Evolutionary conservation across 2,329 filamentous ascomycete genomes (phyloP).

Genomic region (Claviceps fusiformis): DNA sequence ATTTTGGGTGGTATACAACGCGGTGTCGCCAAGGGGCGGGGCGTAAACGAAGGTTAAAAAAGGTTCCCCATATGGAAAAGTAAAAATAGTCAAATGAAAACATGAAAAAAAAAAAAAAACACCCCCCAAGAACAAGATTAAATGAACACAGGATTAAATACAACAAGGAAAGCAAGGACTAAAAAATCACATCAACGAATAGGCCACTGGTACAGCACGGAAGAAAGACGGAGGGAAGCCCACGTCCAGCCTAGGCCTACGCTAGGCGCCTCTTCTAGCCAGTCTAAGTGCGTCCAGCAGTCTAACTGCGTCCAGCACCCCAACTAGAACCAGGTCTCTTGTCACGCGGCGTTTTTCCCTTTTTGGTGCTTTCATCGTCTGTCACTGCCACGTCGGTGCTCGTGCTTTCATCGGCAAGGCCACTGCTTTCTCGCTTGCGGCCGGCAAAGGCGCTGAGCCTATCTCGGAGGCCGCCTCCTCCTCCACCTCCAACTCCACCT

Average conservation of each 20-base stretch:
- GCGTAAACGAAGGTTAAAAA: too few relatives aligned
- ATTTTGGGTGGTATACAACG: not conserved
- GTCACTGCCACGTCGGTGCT: conserved; percentile 6
- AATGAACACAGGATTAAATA: too few relatives aligned
- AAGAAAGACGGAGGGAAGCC: not conserved
- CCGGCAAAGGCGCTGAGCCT: conserved; percentile 20
- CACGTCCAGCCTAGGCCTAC: too few relatives aligned
- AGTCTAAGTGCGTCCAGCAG: conserved; percentile 9
- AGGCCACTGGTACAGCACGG: too few relatives aligned
- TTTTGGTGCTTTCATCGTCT: conserved; percentile 10
- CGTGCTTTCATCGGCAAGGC: conserved; percentile 2
- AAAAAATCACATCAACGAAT: not conserved
- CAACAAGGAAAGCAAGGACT: too few relatives aligned
- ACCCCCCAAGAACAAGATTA: too few relatives aligned
- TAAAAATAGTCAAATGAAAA: too few relatives aligned
- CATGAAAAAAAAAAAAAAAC: not conserved
- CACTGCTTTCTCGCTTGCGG: conserved; percentile 13
- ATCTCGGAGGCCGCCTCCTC: not conserved
- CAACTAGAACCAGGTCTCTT: conserved; percentile 5
- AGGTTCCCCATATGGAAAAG: too few relatives aligned
- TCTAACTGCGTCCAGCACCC: conserved; percentile 10
- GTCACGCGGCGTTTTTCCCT: conserved; percentile 4
- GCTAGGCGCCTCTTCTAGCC: conserved; percentile 3
- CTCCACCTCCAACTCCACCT: not conserved
- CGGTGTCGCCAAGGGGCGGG: too few relatives aligned